Percentiles rank a stretch among this genome's conserved stretches.
These are phyloP conservation scores for Coemansia sp. DNA, from an alignment of 192 early-diverging fungal species.

Conservation along the genomic window DNA sequence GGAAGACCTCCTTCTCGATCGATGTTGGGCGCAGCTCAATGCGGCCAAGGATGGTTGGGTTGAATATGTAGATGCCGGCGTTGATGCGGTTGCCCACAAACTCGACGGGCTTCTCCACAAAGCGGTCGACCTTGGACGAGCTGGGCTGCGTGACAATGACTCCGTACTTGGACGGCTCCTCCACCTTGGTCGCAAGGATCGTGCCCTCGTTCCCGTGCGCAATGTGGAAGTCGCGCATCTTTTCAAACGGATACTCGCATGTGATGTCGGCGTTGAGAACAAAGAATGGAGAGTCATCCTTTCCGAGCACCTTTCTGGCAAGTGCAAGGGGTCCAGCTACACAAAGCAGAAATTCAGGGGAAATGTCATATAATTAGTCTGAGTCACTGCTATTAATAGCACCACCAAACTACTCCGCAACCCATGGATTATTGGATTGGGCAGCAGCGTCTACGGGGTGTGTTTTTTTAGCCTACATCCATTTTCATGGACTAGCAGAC, in stretches of 20 bases:
- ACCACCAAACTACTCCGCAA: not conserved
- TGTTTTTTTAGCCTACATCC: not conserved
- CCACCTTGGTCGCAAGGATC: constrained; percentile 94
- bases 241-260: constrained; percentile 96
- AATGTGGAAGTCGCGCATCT: constrained; percentile 86
- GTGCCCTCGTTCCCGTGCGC: constrained; percentile 94
- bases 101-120: constrained; percentile 96
- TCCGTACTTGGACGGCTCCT: constrained; percentile 99
- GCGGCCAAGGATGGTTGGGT: constrained; percentile 82
- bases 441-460: no score
- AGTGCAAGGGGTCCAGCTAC: constrained; percentile 91
- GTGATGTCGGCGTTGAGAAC: constrained; percentile 99
- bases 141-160: constrained; percentile 86
- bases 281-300: constrained; percentile 95
- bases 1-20: constrained; percentile 98
- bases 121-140: constrained; percentile 80
- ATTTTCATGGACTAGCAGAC: not conserved
- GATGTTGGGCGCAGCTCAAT: constrained; percentile 95
- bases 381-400: not conserved
- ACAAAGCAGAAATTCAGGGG: not conserved
- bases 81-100: constrained; percentile 99
- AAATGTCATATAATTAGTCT: no score
- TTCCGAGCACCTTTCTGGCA: constrained; percentile 85
- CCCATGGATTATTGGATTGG: not conserved
- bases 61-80: constrained; percentile 99